Evolutionary conservation across 164 flowering plant species (phyloP).

Genomic region (Vitis rupestris): DNA sequence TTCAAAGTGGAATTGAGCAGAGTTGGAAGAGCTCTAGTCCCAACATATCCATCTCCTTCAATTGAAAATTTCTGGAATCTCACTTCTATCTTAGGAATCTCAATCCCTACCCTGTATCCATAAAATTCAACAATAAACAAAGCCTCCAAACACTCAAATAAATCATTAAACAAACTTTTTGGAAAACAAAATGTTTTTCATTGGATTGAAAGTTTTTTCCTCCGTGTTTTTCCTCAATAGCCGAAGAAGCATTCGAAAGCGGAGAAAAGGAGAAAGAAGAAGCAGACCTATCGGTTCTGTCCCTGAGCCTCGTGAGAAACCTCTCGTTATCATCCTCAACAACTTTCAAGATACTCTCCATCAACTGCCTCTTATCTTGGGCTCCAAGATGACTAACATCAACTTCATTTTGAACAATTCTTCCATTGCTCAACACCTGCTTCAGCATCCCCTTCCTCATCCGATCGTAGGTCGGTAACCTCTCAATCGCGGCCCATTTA

Average conservation of each 20-base stretch:
- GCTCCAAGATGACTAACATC: slow-evolving; percentile 16
- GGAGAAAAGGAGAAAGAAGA: not conserved
- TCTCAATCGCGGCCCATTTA: slow-evolving; percentile 22
- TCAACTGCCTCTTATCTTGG: slow-evolving; percentile 14
- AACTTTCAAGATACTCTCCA: slow-evolving; percentile 16
- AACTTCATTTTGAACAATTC: slow-evolving; percentile 12
- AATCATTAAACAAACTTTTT: not conserved
- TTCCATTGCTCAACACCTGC: slow-evolving; percentile 17
- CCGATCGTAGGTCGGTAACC: slow-evolving; percentile 27
- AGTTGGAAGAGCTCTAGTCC: slow-evolving; percentile 18
- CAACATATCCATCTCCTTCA: slow-evolving; percentile 22
- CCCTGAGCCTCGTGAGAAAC: slow-evolving; percentile 10
- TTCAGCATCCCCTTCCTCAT: slow-evolving; percentile 12
- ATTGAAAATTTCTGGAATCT: slow-evolving; percentile 12
- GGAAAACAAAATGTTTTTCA: not conserved
- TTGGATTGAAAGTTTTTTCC: not conserved
- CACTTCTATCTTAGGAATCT: slow-evolving; percentile 15
- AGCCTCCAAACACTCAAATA: not conserved
- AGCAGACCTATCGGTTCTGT: slow-evolving; percentile 8
- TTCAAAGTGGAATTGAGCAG: slow-evolving; percentile 14
- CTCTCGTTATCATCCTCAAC: slow-evolving; percentile 27
- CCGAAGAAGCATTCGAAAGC: not conserved
- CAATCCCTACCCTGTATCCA: slow-evolving; percentile 12
- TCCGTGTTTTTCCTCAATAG: not conserved
- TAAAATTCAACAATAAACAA: not conserved